phyloP scores from a whole-genome alignment of 2,329 filamentous ascomycete species.

The Dryadomyces quercus-mongolicae region DNA sequence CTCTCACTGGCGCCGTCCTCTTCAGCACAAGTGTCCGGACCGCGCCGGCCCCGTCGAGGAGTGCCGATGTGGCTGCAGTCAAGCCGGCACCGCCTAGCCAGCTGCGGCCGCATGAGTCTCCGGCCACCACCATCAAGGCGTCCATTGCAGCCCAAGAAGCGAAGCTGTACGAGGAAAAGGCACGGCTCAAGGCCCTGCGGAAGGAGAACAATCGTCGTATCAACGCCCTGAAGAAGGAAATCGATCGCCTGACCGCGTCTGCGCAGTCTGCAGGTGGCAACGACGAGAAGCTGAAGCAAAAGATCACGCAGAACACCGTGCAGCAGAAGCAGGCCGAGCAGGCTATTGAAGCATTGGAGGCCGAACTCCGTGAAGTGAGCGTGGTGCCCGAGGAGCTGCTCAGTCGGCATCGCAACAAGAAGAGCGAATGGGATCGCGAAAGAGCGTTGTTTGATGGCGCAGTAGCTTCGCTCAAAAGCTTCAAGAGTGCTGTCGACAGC shows the following conservation, averaged over 20 bases:
- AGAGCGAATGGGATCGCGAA: conserved; percentile 40
- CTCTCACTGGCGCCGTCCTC: conserved; percentile 50
- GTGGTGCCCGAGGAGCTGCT: conserved; percentile 50
- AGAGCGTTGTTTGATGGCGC: conserved; percentile 49
- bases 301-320: conserved; percentile 62
- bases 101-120: conserved; percentile 59
- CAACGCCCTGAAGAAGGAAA: conserved; percentile 58
- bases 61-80: conserved; percentile 16
- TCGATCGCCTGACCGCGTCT: conserved; percentile 54
- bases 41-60: conserved; percentile 33
- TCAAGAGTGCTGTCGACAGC: conserved; percentile 50
- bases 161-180: conserved; percentile 57
- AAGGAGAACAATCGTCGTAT: conserved; percentile 64
- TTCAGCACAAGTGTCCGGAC: conserved; percentile 64
- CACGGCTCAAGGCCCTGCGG: conserved; percentile 55
- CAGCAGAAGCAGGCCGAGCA: conserved; percentile 52
- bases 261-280: conserved; percentile 58
- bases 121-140: conserved; percentile 62
- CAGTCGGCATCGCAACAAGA: conserved; percentile 41
- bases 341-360: conserved; percentile 24
- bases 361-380: conserved; percentile 54
- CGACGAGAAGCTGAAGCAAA: conserved; percentile 65
- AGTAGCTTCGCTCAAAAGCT: conserved; percentile 39
- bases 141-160: conserved; percentile 62
- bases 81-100: conserved; percentile 24